Percentiles rank a stretch among this genome's conserved stretches.
These are phyloP conservation scores for Lentinula detonsa DNA, from an alignment of 768 basidiomycete species.

Conservation along the genomic window DNA sequence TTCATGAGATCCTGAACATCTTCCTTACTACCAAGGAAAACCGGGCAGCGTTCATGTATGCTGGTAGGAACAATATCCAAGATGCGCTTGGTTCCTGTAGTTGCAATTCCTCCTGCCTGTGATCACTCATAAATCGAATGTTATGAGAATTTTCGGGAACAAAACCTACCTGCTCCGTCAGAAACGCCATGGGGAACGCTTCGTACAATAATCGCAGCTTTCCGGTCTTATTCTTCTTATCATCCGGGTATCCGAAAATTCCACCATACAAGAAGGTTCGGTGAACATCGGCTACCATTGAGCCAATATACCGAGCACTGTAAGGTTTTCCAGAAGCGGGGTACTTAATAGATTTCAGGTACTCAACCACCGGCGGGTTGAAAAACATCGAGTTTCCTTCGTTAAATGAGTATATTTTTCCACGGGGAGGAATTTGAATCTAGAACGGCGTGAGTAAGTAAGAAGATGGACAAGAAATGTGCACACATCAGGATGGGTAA, in stretches of 20 bases:
- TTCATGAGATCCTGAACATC: conserved; percentile 88
- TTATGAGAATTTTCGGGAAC: not conserved
- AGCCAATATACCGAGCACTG: conserved; percentile 91
- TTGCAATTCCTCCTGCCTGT: conserved; percentile 93
- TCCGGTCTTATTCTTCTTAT: conserved; percentile 95
- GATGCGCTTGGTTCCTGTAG: conserved; percentile 91
- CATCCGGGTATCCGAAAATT: conserved; percentile 96
- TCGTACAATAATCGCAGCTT: conserved; percentile 95
- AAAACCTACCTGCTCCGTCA: conserved; percentile 78
- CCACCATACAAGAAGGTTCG: conserved; percentile 95
- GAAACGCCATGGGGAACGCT: conserved; percentile 96
- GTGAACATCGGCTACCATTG: conserved; percentile 99
- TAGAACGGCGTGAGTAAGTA: conserved; percentile 20
- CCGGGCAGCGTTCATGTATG: conserved; percentile 90
- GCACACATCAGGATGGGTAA: conserved; percentile 91
- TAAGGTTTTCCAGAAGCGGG: conserved; percentile 82
- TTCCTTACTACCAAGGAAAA: conserved; percentile 91
- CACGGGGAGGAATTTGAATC: conserved; percentile 91
- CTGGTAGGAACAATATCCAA: conserved; percentile 80
- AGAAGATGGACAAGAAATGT: not conserved
- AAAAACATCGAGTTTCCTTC: conserved; percentile 98
- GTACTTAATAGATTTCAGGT: conserved; percentile 90
- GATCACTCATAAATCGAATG: not conserved
- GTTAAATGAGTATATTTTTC: conserved; percentile 99
- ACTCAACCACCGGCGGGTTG: conserved; percentile 70